These are phyloP conservation scores for Penicillium simplicissimum DNA, from an alignment of 495 filamentous ascomycete species.

Conservation along the genomic window DNA sequence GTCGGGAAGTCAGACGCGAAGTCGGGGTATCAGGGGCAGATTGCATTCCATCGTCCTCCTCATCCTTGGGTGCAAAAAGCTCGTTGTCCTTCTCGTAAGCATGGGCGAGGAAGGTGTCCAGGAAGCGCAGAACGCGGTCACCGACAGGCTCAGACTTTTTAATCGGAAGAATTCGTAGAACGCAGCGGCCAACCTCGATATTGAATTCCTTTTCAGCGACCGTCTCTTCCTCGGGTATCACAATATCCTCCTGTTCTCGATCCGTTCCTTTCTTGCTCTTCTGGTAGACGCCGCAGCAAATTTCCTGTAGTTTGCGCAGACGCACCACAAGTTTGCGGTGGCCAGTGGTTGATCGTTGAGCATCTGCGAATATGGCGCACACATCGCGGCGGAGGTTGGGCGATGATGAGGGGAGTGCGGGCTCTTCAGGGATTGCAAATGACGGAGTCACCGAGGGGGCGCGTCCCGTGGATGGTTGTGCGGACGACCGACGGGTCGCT, in stretches of 20 bases:
- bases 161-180: constrained; percentile 76
- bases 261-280: constrained; percentile 47
- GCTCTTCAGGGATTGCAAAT: constrained; percentile 70
- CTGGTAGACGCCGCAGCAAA: constrained; percentile 75
- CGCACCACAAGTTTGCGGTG: constrained; percentile 88
- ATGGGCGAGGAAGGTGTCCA: constrained; percentile 79
- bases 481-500: constrained; percentile 58
- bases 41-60: constrained; percentile 52
- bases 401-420: constrained; percentile 50
- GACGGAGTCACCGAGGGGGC: constrained; percentile 62
- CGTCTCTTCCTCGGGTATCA: constrained; percentile 52
- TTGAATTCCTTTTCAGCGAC: constrained; percentile 86
- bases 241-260: constrained; percentile 37
- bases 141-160: constrained; percentile 92
- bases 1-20: constrained; percentile 70
- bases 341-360: constrained; percentile 81
- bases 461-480: constrained; percentile 57
- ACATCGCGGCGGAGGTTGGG: constrained; percentile 74
- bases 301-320: constrained; percentile 83
- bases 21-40: constrained; percentile 77
- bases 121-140: constrained; percentile 80
- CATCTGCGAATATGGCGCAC: constrained; percentile 78
- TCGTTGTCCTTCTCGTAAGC: constrained; percentile 74
- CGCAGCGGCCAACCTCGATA: constrained; percentile 76
- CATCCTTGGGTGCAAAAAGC: constrained; percentile 41